A percentile compares a stretch with the other conserved stretches of the same genome.
These are phyloP conservation scores for Hypoxylon sp. DNA, from an alignment of 2,329 filamentous ascomycete genomes.

Conservation along the genomic window DNA sequence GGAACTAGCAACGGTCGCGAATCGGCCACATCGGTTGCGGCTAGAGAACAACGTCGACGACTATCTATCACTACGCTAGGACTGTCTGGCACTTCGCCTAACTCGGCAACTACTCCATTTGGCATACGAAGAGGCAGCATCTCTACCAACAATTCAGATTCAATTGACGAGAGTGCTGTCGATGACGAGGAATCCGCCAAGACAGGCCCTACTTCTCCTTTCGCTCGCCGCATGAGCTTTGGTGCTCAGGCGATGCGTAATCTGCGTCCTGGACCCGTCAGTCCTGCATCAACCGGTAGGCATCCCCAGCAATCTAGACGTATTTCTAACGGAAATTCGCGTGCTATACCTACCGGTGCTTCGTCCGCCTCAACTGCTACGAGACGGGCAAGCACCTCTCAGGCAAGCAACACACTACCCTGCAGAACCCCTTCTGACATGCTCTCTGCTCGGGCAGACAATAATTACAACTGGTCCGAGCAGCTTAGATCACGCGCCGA, in stretches of 20 bases:
- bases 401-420: constrained; percentile 72
- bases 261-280: constrained; percentile 71
- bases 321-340: constrained; percentile 48
- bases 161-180: constrained; percentile 78
- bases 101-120: constrained; percentile 62
- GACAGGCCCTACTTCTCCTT: constrained; percentile 77
- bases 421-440: constrained; percentile 75
- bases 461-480: constrained; percentile 97
- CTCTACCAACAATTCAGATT: constrained; percentile 74
- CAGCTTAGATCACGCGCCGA: constrained; percentile 93
- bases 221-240: constrained; percentile 89
- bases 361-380: constrained; percentile 53
- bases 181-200: constrained; percentile 75
- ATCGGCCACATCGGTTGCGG: constrained; percentile 46
- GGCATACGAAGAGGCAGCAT: constrained; percentile 74
- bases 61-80: constrained; percentile 82
- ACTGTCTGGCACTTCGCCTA: constrained; percentile 78
- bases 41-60: constrained; percentile 69
- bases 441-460: constrained; percentile 76
- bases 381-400: constrained; percentile 56
- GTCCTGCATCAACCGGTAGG: constrained; percentile 74
- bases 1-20: constrained; percentile 50
- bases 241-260: constrained; percentile 83
- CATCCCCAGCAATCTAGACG: constrained; percentile 55
- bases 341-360: constrained; percentile 55